Percentiles rank a stretch among this genome's conserved stretches.
These are phyloP conservation scores for Cicer yamashitae DNA, from an alignment of 306 rosid genomes.

Conservation along the genomic window DNA sequence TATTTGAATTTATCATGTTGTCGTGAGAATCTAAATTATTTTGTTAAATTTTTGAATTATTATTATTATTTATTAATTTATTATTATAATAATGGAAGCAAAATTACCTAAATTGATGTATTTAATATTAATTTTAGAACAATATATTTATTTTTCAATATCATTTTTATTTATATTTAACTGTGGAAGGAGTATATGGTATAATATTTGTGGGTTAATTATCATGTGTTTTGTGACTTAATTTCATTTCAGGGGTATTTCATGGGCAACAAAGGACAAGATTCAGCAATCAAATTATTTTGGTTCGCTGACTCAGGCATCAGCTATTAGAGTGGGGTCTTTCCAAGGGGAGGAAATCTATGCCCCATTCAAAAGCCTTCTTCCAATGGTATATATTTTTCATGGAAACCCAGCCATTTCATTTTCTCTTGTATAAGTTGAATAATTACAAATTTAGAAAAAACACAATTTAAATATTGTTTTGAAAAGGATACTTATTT, in stretches of 20 bases:
- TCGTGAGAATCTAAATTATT: too few relatives aligned
- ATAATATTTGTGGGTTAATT: not conserved
- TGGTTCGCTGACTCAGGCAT: conserved; percentile 92
- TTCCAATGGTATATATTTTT: conserved; percentile 73
- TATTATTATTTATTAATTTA: not conserved
- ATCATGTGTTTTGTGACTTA: not conserved
- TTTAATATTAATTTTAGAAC: too few relatives aligned
- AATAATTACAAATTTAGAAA: not conserved
- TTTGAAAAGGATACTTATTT: not conserved
- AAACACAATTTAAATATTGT: not conserved
- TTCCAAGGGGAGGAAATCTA: conserved; percentile 88
- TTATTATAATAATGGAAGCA: not conserved
- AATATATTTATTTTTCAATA: too few relatives aligned
- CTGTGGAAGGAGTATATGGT: not conserved
- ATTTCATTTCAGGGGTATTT: conserved; percentile 72
- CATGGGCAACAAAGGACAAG: conserved; percentile 97
- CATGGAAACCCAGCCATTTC: not conserved
- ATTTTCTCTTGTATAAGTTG: not conserved
- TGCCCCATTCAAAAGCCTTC: conserved; percentile 94
- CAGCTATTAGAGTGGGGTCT: conserved; percentile 94
- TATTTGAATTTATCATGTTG: too few relatives aligned
- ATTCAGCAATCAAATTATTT: conserved; percentile 91
- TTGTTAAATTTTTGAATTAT: too few relatives aligned
- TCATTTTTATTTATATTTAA: too few relatives aligned
- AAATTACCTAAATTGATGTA: not conserved